These are phyloP conservation scores for Phialophora tarda DNA, from an alignment of 2,329 filamentous ascomycete species.

Conservation along the genomic window DNA sequence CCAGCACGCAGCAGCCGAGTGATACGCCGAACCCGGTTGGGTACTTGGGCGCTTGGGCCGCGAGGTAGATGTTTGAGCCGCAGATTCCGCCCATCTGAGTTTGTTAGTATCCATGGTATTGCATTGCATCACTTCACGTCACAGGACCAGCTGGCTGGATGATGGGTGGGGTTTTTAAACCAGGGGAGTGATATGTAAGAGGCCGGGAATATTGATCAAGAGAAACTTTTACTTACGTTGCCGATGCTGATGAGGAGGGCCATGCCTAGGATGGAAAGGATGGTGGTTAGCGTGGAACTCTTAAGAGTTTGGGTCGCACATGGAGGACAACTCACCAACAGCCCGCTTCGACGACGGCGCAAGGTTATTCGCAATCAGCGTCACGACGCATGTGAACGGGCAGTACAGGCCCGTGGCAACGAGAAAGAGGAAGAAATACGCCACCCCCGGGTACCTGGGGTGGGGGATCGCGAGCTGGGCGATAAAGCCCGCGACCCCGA, in stretches of 20 bases:
- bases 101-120: neutral
- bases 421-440: slow-evolving; percentile 42
- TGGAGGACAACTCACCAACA: slow-evolving; percentile 51
- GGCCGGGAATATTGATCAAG: neutral
- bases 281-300: neutral
- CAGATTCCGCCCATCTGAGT: slow-evolving; percentile 44
- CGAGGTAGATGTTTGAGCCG: slow-evolving; percentile 49
- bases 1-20: slow-evolving; percentile 48
- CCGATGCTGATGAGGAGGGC: slow-evolving; percentile 50
- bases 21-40: slow-evolving; percentile 47
- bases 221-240: neutral
- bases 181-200: too few species aligned
- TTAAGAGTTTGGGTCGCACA: neutral
- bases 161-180: too few species aligned
- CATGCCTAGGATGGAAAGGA: slow-evolving; percentile 45
- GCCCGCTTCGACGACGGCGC: slow-evolving; percentile 72
- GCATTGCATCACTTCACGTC: neutral
- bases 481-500: slow-evolving; percentile 67
- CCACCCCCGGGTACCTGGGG: slow-evolving; percentile 50
- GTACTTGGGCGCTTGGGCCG: slow-evolving; percentile 45
- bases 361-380: slow-evolving; percentile 74
- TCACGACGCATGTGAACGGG: slow-evolving; percentile 60
- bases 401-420: slow-evolving; percentile 71
- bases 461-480: slow-evolving; percentile 61
- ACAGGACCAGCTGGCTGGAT: too few species aligned